Percentiles rank a stretch among this genome's conserved stretches.
Evolutionary conservation across 2,329 filamentous ascomycete species (phyloP).

Genomic region (Apiospora koreana): DNA sequence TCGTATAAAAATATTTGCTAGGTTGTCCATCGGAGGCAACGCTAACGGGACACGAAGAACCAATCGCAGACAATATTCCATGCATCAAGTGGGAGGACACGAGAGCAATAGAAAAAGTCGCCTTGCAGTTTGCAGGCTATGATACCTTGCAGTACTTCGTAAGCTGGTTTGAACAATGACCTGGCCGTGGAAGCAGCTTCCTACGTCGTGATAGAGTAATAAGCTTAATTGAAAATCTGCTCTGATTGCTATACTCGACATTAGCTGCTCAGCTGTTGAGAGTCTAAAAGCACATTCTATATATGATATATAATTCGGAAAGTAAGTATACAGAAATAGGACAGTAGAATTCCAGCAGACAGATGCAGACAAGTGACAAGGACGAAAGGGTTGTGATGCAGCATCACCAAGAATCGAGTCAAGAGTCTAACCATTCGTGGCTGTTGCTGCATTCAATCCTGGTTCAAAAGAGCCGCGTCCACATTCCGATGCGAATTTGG

Average conservation of each 20-base stretch:
- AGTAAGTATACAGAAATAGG: neutral
- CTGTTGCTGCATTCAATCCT: neutral
- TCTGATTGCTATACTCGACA: neutral
- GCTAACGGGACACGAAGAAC: neutral
- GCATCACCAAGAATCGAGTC: neutral
- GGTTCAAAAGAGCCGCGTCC: neutral
- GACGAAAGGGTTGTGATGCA: neutral
- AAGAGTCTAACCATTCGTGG: neutral
- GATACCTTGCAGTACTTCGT: neutral
- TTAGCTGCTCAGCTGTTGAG: neutral
- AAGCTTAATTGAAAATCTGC: neutral
- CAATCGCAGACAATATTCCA: neutral
- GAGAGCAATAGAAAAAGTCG: neutral
- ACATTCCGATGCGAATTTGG: slow-evolving; percentile 1
- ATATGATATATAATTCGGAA: neutral
- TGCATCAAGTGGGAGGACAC: no score
- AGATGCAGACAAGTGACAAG: neutral
- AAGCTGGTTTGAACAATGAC: neutral
- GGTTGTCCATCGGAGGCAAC: neutral
- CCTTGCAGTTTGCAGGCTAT: neutral
- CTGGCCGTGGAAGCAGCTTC: neutral
- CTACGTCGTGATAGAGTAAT: slow-evolving; percentile 1
- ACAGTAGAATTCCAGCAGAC: neutral
- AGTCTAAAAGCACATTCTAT: neutral
- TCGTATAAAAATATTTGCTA: neutral